These are phyloP conservation scores for Neonectria ditissima DNA, from an alignment of 2,329 filamentous ascomycete genomes.

Conservation along the genomic window DNA sequence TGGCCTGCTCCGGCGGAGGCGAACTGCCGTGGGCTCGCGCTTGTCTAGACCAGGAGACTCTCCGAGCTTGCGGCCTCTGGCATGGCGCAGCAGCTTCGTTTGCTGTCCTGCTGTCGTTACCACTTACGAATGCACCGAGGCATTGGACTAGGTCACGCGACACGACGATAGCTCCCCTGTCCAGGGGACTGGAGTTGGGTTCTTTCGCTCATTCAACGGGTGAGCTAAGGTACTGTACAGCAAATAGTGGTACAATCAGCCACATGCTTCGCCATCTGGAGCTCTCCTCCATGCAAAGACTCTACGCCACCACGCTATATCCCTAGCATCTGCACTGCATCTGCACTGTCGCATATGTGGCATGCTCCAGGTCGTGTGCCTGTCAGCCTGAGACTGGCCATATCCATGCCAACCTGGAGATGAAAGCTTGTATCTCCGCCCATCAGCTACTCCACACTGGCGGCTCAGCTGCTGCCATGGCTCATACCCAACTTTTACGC, in stretches of 20 bases:
- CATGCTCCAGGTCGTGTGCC: constrained; percentile 15
- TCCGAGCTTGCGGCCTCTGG: constrained; percentile 17
- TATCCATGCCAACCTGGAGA: constrained; percentile 35
- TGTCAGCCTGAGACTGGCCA: constrained; percentile 12
- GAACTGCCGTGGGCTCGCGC: constrained; percentile 8
- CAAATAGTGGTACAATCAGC: constrained; percentile 18
- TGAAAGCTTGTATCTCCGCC: constrained; percentile 17
- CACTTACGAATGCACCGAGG: constrained; percentile 6
- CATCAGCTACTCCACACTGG: constrained; percentile 38
- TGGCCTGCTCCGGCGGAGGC: neutral
- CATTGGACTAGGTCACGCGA: neutral
- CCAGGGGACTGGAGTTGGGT: neutral
- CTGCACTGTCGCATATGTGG: constrained; percentile 24
- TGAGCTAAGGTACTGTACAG: constrained; percentile 16
- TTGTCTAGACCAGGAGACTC: constrained; percentile 4
- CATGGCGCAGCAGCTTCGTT: constrained; percentile 22
- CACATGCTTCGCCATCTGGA: constrained; percentile 8
- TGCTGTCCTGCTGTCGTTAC: neutral
- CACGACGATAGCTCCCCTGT: neutral
- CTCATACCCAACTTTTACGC: neutral
- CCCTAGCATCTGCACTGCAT: no score
- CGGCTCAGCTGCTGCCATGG: constrained; percentile 27
- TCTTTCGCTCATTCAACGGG: constrained; percentile 4
- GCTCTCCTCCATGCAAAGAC: constrained; percentile 1
- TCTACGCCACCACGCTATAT: constrained; percentile 14